Evolutionary conservation across 2,329 filamentous ascomycete genomes (phyloP).

Genomic region (Zymoseptoria passerinii): DNA sequence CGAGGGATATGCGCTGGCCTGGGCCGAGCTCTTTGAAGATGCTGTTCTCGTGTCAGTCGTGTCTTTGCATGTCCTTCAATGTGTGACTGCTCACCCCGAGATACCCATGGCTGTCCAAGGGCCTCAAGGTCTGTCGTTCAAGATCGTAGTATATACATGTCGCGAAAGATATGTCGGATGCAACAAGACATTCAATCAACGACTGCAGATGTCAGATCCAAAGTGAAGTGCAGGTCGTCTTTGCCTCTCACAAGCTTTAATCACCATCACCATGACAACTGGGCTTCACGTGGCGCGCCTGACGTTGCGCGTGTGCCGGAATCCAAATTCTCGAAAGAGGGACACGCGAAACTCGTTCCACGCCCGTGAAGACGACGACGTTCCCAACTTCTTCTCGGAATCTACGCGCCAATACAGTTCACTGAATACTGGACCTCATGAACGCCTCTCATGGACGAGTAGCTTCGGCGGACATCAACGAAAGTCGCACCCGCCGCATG

Average conservation of each 20-base stretch:
- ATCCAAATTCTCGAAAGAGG: not conserved
- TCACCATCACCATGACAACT: not conserved
- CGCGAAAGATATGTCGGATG: not conserved
- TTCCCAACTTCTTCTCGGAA: not conserved
- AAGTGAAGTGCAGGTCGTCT: not conserved
- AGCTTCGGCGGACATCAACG: not conserved
- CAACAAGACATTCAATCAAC: too few relatives aligned
- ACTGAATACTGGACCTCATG: not conserved
- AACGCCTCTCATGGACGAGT: not conserved
- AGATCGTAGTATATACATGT: not conserved
- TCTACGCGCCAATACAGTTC: not conserved
- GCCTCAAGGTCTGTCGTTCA: not conserved
- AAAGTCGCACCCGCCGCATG: not conserved
- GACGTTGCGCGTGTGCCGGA: not conserved
- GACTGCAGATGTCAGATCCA: not conserved
- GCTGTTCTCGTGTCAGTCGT: conserved; percentile 39
- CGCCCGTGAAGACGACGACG: not conserved
- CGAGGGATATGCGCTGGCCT: conserved; percentile 69
- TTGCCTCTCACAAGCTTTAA: not conserved
- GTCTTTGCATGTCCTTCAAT: not conserved
- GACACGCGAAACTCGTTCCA: not conserved
- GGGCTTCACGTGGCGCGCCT: not conserved
- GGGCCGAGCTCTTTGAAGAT: conserved; percentile 85
- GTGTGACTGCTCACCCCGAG: conserved; percentile 15
- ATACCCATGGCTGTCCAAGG: conserved; percentile 19